These are phyloP conservation scores for Stemphylium beticola DNA, from an alignment of 2,329 filamentous ascomycete genomes.

Conservation along the genomic window DNA sequence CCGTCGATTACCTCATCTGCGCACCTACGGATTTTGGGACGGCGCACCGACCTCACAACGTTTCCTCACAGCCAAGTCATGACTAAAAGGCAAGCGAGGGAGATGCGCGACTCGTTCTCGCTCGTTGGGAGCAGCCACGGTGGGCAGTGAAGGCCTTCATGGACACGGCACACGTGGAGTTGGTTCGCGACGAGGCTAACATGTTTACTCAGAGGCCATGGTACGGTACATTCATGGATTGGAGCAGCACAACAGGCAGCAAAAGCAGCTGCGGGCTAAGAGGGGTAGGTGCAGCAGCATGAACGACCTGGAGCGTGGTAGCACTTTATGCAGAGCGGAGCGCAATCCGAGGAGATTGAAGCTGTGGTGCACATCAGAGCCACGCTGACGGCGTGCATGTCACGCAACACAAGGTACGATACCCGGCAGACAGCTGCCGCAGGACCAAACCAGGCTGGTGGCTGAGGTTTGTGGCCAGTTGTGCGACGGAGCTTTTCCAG, in stretches of 20 bases:
- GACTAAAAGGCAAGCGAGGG: constrained; percentile 29
- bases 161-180: too few species aligned
- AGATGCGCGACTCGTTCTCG: constrained; percentile 21
- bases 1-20: constrained; percentile 33
- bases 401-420: constrained; percentile 34
- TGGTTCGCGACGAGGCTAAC: too few species aligned
- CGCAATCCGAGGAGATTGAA: constrained; percentile 32
- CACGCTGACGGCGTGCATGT: constrained; percentile 34
- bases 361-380: constrained; percentile 36
- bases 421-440: constrained; percentile 42
- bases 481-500: constrained; percentile 35
- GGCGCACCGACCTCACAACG: constrained; percentile 41
- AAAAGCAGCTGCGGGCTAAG: constrained; percentile 21
- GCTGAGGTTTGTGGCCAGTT: constrained; percentile 29
- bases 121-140: background rate
- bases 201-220: constrained; percentile 14
- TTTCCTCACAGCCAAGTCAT: constrained; percentile 34
- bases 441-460: constrained; percentile 43
- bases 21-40: constrained; percentile 29
- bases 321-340: constrained; percentile 20
- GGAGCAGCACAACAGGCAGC: constrained; percentile 23
- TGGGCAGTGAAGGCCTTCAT: too few species aligned
- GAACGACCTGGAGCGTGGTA: too few species aligned
- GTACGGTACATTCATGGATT: constrained; percentile 34
- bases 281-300: too few species aligned